phyloP scores from a whole-genome alignment of 345 rosid genomes.

The Euclidium syriacum region DNA sequence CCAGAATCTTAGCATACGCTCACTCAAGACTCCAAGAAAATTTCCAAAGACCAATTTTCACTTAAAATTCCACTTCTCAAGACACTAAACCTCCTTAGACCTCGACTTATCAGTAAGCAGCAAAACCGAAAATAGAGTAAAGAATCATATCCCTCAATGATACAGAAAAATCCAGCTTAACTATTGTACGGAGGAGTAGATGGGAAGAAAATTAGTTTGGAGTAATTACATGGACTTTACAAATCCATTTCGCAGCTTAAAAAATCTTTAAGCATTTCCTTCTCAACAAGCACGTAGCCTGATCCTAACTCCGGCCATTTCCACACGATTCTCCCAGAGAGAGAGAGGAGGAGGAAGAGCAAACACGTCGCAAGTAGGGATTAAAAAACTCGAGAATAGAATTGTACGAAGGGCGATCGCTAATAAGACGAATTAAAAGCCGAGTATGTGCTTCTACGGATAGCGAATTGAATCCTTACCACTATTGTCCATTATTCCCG shows the following conservation, averaged over 20 bases:
- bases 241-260: background rate
- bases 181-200: no score
- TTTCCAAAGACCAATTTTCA: background rate
- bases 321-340: background rate
- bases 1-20: background rate
- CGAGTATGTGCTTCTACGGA: background rate
- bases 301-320: background rate
- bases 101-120: no score
- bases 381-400: no score
- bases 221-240: no score
- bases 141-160: background rate
- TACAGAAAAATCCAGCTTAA: no score
- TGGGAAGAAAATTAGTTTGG: no score
- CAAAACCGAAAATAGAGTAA: background rate
- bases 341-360: background rate
- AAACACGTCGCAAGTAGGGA: no score
- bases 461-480: conserved; percentile 10
- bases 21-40: background rate
- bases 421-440: background rate
- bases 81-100: no score
- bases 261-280: background rate
- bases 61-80: background rate
- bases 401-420: background rate
- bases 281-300: background rate
- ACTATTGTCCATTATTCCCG: conserved; percentile 3